Evolutionary conservation across 2,329 filamentous ascomycete species (phyloP).

Genomic region (Periconia sp.): DNA sequence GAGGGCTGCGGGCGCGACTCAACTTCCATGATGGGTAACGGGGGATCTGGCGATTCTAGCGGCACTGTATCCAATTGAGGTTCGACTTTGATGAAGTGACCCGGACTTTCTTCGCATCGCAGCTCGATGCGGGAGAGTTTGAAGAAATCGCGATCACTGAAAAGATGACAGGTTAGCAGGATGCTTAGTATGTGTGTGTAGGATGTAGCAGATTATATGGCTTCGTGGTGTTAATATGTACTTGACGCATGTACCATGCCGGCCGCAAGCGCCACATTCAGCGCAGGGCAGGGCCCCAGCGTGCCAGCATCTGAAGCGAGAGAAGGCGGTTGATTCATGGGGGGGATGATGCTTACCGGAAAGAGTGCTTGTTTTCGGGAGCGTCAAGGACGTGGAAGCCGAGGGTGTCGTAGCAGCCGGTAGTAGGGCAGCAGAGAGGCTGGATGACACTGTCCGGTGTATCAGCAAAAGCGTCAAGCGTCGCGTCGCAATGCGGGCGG

Average conservation of each 20-base stretch:
- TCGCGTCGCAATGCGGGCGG: slow-evolving; percentile 24
- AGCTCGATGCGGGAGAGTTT: slow-evolving; percentile 47
- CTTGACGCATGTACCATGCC: too few relatives aligned
- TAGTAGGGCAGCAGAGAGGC: slow-evolving; percentile 35
- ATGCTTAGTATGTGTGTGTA: too few relatives aligned
- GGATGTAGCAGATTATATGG: too few relatives aligned
- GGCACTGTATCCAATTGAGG: slow-evolving; percentile 29
- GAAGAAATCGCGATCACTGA: slow-evolving; percentile 46
- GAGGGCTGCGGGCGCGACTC: slow-evolving; percentile 31
- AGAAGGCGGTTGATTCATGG: too few relatives aligned
- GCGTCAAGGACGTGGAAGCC: slow-evolving; percentile 39
- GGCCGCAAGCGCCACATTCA: too few relatives aligned
- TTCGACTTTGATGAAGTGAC: slow-evolving; percentile 30
- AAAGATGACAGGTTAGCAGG: too few relatives aligned
- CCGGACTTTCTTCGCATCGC: slow-evolving; percentile 39
- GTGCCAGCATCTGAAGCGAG: too few relatives aligned
- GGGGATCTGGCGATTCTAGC: slow-evolving; percentile 23
- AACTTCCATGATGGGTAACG: slow-evolving; percentile 33
- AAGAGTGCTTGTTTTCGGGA: slow-evolving; percentile 31
- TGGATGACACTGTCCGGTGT: slow-evolving; percentile 36
- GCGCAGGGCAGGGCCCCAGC: too few relatives aligned
- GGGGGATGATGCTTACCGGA: slow-evolving; percentile 35
- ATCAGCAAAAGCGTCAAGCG: slow-evolving; percentile 24
- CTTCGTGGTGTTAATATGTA: too few relatives aligned
- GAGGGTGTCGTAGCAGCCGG: slow-evolving; percentile 34